Conservation (phyloP, 768 basidiomycete genomes). For the Rhodocollybia butyracea region DNA sequence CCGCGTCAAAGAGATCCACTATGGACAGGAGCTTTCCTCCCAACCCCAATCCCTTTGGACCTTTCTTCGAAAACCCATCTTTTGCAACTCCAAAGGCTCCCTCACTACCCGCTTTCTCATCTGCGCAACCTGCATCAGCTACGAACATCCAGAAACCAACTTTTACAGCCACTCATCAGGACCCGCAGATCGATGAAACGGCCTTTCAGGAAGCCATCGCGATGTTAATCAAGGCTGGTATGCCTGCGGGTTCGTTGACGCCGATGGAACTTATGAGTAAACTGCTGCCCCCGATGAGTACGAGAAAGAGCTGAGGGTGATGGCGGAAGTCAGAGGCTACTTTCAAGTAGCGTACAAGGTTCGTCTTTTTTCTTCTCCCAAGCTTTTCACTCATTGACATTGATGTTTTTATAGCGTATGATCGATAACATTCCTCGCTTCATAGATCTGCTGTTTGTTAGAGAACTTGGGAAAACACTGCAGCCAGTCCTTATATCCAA, state of each 20-base stretch:
- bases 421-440: slow-evolving; percentile 39
- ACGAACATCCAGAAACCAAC: too few relatives aligned
- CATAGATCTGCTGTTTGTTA: slow-evolving; percentile 29
- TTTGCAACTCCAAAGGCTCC: too few relatives aligned
- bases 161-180: too few relatives aligned
- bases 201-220: not conserved
- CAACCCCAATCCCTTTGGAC: too few relatives aligned
- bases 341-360: slow-evolving; percentile 48
- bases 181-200: too few relatives aligned
- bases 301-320: slow-evolving; percentile 38
- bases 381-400: too few relatives aligned
- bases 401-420: slow-evolving; percentile 31
- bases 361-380: not conserved
- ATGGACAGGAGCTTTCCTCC: too few relatives aligned
- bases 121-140: too few relatives aligned
- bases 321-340: slow-evolving; percentile 43
- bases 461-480: slow-evolving; percentile 24
- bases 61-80: too few relatives aligned
- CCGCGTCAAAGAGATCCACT: too few relatives aligned
- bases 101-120: not conserved
- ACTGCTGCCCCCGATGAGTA: slow-evolving; percentile 31
- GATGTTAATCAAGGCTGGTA: not conserved
- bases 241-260: slow-evolving; percentile 9
- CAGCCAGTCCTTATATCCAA: slow-evolving; percentile 31
- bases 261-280: slow-evolving; percentile 24